phyloP scores from a whole-genome alignment of 2,329 filamentous ascomycete genomes.

The Penicillium sp. region DNA sequence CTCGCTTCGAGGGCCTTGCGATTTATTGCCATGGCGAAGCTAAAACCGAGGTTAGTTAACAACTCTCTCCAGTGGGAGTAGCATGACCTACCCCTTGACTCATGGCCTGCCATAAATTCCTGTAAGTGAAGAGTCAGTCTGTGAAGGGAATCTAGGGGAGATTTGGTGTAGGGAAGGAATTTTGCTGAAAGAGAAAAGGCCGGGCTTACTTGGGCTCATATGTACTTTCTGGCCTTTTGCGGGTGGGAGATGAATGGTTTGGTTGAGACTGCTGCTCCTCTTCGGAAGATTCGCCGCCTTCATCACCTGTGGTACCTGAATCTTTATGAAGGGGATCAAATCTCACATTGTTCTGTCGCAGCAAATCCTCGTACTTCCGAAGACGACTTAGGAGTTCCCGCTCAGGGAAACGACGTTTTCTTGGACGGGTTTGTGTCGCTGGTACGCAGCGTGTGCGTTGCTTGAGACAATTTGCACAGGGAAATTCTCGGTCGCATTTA shows the following conservation, averaged over 20 bases:
- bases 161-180: background rate
- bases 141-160: background rate
- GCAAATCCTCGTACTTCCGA: constrained; percentile 64
- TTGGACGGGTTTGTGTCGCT: constrained; percentile 48
- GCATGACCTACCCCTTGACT: constrained; percentile 40
- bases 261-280: background rate
- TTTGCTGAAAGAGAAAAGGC: constrained; percentile 3
- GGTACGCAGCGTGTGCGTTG: constrained; percentile 59
- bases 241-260: background rate
- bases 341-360: constrained; percentile 65
- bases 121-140: constrained; percentile 20
- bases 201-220: constrained; percentile 16
- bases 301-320: background rate
- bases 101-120: constrained; percentile 50
- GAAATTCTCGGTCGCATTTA: constrained; percentile 70
- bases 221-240: constrained; percentile 1
- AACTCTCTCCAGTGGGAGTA: too few species aligned
- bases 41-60: background rate
- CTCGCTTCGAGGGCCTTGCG: background rate
- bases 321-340: constrained; percentile 63
- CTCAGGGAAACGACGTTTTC: constrained; percentile 65
- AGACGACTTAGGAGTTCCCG: constrained; percentile 69
- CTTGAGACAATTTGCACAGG: constrained; percentile 68
- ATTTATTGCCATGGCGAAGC: background rate
- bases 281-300: background rate